These are phyloP conservation scores for Leptosphaerulina australis DNA, from an alignment of 2,329 filamentous ascomycete genomes.

Conservation along the genomic window DNA sequence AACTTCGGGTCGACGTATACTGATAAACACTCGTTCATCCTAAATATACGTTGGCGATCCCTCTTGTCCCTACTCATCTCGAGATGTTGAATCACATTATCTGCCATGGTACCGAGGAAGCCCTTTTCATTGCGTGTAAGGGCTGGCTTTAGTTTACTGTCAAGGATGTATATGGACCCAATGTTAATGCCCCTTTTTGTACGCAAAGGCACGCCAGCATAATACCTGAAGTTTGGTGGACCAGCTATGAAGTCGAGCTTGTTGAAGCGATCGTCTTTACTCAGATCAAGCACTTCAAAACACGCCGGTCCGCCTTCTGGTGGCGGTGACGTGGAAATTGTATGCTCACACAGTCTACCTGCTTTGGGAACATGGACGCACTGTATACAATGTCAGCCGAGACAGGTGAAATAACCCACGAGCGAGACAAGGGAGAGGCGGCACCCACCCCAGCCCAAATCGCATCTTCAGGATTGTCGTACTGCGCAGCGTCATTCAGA, in stretches of 20 bases:
- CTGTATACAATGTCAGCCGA: conserved; percentile 13
- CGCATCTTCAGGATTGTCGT: conserved; percentile 42
- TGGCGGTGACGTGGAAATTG: conserved; percentile 26
- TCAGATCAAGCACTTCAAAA: conserved; percentile 48
- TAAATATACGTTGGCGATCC: conserved; percentile 32
- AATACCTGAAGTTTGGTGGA: conserved; percentile 39
- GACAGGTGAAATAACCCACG: too few species aligned
- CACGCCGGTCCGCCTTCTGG: conserved; percentile 44
- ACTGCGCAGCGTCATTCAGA: conserved; percentile 43
- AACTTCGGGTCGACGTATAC: conserved; percentile 30
- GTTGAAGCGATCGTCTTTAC: conserved; percentile 42
- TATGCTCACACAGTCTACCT: conserved; percentile 45
- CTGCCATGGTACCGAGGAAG: conserved; percentile 38
- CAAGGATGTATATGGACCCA: conserved; percentile 41
- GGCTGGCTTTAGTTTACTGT: conserved; percentile 29
- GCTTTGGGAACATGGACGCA: conserved; percentile 43
- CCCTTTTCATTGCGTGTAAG: conserved; percentile 19
- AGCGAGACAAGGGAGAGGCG: too few species aligned
- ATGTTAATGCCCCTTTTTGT: conserved; percentile 43
- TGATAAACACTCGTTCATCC: conserved; percentile 36
- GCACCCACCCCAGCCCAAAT: conserved; percentile 43
- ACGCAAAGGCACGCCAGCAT: conserved; percentile 43
- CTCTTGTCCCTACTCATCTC: conserved; percentile 44
- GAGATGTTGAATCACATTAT: conserved; percentile 43
- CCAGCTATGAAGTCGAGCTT: conserved; percentile 36